These are phyloP conservation scores for Aulographum hederae DNA, from an alignment of 2,329 filamentous ascomycete species.

Conservation along the genomic window DNA sequence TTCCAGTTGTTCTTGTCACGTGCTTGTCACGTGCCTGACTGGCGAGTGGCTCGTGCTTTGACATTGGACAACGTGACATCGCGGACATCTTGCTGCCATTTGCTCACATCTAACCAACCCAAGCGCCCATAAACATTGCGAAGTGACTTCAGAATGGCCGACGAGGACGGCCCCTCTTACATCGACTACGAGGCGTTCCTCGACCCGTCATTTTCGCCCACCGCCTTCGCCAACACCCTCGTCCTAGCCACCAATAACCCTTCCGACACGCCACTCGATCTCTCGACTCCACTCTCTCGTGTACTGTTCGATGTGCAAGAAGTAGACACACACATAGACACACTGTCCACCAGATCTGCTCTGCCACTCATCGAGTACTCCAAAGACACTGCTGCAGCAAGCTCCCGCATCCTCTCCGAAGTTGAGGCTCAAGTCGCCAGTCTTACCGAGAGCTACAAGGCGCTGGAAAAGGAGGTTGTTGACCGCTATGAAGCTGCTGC, in stretches of 20 bases:
- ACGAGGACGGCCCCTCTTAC: constrained; percentile 56
- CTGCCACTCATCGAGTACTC: constrained; percentile 68
- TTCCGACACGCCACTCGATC: constrained; percentile 74
- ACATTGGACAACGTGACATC: too few species aligned
- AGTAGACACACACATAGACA: constrained; percentile 88
- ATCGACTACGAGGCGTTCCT: constrained; percentile 93
- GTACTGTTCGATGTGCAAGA: constrained; percentile 95
- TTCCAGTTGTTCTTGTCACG: too few species aligned
- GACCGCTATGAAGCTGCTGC: constrained; percentile 74
- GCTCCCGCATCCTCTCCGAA: constrained; percentile 51
- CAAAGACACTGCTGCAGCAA: constrained; percentile 52
- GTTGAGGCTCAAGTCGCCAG: constrained; percentile 65
- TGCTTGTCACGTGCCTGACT: too few species aligned
- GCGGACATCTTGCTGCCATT: too few species aligned
- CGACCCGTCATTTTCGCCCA: constrained; percentile 61
- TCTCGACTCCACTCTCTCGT: constrained; percentile 81
- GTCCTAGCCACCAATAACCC: constrained; percentile 84
- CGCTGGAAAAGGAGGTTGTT: constrained; percentile 72
- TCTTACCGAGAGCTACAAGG: constrained; percentile 68
- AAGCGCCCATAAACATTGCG: too few species aligned
- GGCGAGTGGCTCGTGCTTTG: too few species aligned
- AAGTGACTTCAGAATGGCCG: constrained; percentile 7
- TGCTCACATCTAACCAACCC: too few species aligned
- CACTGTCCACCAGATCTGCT: constrained; percentile 68
- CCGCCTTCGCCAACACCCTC: constrained; percentile 72